phyloP scores from a whole-genome alignment of 306 rosid genomes.

The Amphicarpaea edgeworthii region DNA sequence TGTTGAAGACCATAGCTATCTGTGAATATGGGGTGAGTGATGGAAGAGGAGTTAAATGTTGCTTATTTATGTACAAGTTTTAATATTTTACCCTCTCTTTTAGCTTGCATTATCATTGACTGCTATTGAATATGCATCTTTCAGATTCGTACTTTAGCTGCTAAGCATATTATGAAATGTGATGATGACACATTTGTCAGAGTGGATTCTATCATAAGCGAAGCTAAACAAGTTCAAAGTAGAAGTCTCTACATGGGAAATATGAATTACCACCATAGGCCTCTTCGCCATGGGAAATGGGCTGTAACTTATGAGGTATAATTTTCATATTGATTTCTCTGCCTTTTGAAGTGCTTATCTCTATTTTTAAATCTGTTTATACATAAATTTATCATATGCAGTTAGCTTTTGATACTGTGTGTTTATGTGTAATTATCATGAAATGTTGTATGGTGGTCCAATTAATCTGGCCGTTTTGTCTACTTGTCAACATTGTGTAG shows the following conservation, averaged over 20 bases:
- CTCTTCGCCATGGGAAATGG: conserved; percentile 97
- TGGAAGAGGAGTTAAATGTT: conserved; percentile 32
- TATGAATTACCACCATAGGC: conserved; percentile 85
- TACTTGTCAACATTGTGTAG: background rate
- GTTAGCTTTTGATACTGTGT: background rate
- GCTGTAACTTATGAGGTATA: conserved; percentile 95
- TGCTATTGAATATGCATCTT: conserved; percentile 27
- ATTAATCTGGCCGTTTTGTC: background rate
- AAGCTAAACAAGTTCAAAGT: conserved; percentile 57
- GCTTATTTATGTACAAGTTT: conserved; percentile 22
- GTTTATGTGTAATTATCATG: background rate
- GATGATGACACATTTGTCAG: conserved; percentile 97
- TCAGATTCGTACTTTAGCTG: conserved; percentile 71
- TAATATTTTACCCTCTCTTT: background rate
- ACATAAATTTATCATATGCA: background rate
- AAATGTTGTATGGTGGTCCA: background rate
- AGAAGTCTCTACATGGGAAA: conserved; percentile 89
- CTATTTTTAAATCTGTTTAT: background rate
- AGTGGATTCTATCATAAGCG: conserved; percentile 77
- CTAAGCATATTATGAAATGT: conserved; percentile 90
- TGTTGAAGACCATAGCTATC: conserved; percentile 92
- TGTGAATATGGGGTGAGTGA: conserved; percentile 92
- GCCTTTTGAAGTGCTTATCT: background rate
- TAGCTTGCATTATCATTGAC: conserved; percentile 30
- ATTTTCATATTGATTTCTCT: conserved; percentile 23